A percentile compares a stretch with the other conserved stretches of the same genome.
These are phyloP conservation scores for Annulohypoxylon bovei DNA, from an alignment of 495 filamentous ascomycete species.

Conservation along the genomic window DNA sequence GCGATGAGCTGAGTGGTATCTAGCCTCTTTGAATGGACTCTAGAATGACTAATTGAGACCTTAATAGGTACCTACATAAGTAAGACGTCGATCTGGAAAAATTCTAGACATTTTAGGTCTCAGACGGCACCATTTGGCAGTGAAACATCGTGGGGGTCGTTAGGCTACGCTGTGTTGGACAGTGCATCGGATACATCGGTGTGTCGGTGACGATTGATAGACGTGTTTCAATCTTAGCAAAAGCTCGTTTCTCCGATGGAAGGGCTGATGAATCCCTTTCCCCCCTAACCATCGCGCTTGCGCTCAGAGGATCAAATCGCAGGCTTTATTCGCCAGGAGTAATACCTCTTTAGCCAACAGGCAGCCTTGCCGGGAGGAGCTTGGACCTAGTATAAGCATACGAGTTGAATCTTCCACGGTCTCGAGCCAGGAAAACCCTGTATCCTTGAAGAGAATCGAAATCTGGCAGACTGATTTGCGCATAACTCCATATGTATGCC, in stretches of 20 bases:
- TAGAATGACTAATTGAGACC: slow-evolving; percentile 22
- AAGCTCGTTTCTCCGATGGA: slow-evolving; percentile 13
- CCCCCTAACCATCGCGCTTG: background rate
- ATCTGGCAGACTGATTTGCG: slow-evolving; percentile 12
- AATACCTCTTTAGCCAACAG: slow-evolving; percentile 18
- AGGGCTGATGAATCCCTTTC: background rate
- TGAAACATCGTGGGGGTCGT: slow-evolving; percentile 41
- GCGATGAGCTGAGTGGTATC: slow-evolving; percentile 28
- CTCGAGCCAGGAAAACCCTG: slow-evolving; percentile 12
- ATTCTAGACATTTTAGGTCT: slow-evolving; percentile 41
- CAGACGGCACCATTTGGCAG: slow-evolving; percentile 23
- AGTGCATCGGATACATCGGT: slow-evolving; percentile 22
- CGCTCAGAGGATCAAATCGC: background rate
- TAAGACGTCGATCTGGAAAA: slow-evolving; percentile 40
- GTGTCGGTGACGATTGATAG: slow-evolving; percentile 18
- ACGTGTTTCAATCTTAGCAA: slow-evolving; percentile 26
- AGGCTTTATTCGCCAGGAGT: background rate
- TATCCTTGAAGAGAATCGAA: slow-evolving; percentile 16
- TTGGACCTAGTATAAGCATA: slow-evolving; percentile 24
- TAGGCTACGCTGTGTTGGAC: slow-evolving; percentile 19
- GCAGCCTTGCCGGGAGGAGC: slow-evolving; percentile 33
- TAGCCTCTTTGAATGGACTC: slow-evolving; percentile 18
- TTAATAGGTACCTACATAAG: slow-evolving; percentile 10
- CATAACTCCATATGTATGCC: slow-evolving; percentile 10
- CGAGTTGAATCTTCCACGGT: slow-evolving; percentile 4